Base-by-base conservation (phyloP, 1,284 basidiomycete genomes). In the Apiotrichum veenhuisii region DNA sequence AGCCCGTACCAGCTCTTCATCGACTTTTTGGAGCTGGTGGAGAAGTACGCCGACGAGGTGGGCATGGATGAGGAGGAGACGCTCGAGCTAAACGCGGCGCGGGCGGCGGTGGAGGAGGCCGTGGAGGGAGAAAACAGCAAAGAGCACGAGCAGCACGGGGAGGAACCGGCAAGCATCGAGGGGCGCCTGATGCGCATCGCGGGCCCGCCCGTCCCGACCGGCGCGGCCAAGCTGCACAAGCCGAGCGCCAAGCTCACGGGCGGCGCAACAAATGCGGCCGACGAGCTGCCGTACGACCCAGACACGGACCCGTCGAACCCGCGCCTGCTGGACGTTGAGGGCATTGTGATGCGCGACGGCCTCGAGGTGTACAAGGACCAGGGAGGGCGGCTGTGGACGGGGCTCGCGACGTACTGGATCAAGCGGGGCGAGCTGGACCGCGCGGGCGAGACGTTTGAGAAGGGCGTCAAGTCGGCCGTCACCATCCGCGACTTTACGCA, bases 401-500 rank as follows among this genome's bases (percentile, higher is more conserved):
- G 95, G 0, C 77, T 98, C 37, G 95, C 95, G 3, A 98, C 95
- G 0, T 98, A 96, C 73, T 98, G 94, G 93, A 94, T 96, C 79
- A 96, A 97, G 78, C 86, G 92, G 2, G 91, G 85, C 62, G 95
- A 98, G 72, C 94, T 99, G 69, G 93, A 94, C 54, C 84, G 87
- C 55, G 92, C 89, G 10, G 87, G 84, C 67, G 82, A 82, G 54
- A 92, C 88, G 0, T 98, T 98, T 71, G 96, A 98, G 75, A 79
- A 84, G 27, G 95, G 93, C 11, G 84, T 98, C 62, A 81, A 83
- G 12, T 82, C 80, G 1, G 94, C 98, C 18, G 80, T 98, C 69
- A 98, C 96, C 0, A 88, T 98, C 61, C 86, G 93, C 25, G 96
- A 98, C 78, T 99, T 98, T 75, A 95, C 92, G 2, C 93, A 97